Percentiles rank a stretch among this genome's conserved stretches.
These are phyloP conservation scores for Monilinia fructicola DNA, from an alignment of 2,329 filamentous ascomycete genomes.

Conservation along the genomic window DNA sequence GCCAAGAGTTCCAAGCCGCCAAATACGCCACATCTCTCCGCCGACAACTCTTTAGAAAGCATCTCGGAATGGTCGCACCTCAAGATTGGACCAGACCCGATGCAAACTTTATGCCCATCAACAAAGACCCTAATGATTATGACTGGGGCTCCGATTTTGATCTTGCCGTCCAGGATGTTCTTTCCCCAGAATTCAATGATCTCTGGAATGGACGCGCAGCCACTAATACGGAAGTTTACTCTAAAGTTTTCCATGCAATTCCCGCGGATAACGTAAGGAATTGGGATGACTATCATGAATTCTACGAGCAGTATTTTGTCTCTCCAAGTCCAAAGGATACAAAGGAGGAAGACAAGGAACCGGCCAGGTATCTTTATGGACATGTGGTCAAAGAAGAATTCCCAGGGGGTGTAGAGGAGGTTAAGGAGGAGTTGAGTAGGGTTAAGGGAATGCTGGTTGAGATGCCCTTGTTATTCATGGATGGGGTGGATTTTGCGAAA, in stretches of 20 bases:
- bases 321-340: conserved; percentile 50
- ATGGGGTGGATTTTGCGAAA: conserved; percentile 81
- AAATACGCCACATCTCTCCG: conserved; percentile 78
- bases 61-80: conserved; percentile 77
- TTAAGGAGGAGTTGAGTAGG: conserved; percentile 67
- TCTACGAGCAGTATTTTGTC: conserved; percentile 67
- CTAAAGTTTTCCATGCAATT: conserved; percentile 77
- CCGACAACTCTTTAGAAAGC: conserved; percentile 85
- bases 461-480: conserved; percentile 88
- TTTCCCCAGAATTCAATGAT: conserved; percentile 65
- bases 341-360: conserved; percentile 42
- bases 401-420: conserved; percentile 66
- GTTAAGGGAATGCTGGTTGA: conserved; percentile 75
- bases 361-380: conserved; percentile 72
- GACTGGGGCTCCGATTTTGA: conserved; percentile 69
- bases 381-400: conserved; percentile 85
- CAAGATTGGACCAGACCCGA: conserved; percentile 67
- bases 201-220: conserved; percentile 73
- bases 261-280: conserved; percentile 66
- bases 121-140: conserved; percentile 68
- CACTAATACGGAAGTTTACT: conserved; percentile 78
- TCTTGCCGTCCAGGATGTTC: conserved; percentile 69
- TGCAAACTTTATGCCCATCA: conserved; percentile 75
- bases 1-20: conserved; percentile 67
- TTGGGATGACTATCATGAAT: conserved; percentile 73